These are phyloP conservation scores for Flaveria robusta DNA, from an alignment of 129 eudicot species.

Conservation along the genomic window DNA sequence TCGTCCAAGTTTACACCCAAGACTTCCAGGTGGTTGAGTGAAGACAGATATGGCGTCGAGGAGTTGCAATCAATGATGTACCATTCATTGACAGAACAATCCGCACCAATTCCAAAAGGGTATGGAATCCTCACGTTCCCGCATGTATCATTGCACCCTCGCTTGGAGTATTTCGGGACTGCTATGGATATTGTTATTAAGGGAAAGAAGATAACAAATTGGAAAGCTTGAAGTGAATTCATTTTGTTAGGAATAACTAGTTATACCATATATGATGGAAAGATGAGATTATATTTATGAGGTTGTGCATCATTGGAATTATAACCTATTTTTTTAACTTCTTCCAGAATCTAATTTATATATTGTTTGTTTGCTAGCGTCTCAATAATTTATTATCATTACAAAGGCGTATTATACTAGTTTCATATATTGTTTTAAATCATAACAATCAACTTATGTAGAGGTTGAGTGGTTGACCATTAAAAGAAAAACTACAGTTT, in stretches of 20 bases:
- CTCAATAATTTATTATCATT: no score
- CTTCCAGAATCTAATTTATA: no score
- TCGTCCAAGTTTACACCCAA: background rate
- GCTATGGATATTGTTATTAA: background rate
- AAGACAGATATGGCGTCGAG: background rate
- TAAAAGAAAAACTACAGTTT: no score
- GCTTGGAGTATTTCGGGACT: background rate
- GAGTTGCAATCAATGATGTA: background rate
- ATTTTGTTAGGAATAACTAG: background rate
- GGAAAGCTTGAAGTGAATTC: background rate
- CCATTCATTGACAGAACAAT: background rate
- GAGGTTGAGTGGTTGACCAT: no score
- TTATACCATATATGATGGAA: background rate
- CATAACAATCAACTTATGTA: no score
- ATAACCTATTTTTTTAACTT: no score
- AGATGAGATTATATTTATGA: background rate
- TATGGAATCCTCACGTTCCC: background rate
- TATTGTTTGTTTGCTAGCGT: no score
- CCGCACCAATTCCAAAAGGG: constrained; percentile 3
- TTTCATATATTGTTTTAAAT: no score
- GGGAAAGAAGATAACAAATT: background rate
- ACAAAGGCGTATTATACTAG: no score
- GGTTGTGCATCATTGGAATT: no score
- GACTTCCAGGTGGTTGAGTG: background rate
- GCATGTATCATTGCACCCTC: background rate